Base-by-base conservation (phyloP, 805 yeast genomes). In the Metschnikowia picachoensis region DNA sequence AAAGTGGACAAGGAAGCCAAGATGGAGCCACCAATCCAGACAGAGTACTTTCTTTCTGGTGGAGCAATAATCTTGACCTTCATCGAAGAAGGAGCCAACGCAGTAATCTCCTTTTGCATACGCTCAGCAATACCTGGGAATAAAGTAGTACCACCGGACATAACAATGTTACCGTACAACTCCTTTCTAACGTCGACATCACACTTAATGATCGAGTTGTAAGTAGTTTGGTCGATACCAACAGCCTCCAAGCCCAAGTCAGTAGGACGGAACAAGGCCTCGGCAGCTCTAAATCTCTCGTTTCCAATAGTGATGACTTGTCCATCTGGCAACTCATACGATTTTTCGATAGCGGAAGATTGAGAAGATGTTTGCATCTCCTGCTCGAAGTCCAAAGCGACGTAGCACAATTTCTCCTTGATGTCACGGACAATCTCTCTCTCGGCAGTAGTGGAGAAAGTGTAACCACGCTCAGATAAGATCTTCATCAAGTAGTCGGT, bases 71-170 rank as follows among this genome's bases (percentile, higher is more conserved):
- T 91, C 87, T 94, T 94, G 70, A 94, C 96, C 90, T 94, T 94
- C 97, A 94, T 94, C 53, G 97, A 89, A 62, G 97, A 88, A 76
- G 98, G 98, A 70, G 99, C 99, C 80, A 94, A 85, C 64, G 97
- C 96, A 64, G 97, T 89, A 68, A 94, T 90, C 81, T 94, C 99
- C 88, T 92, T 92, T 83, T 92, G 98, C 96, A 94, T 89, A 83
- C 99, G 92, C 83, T 94, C 98, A 75, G 97, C 97, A 74, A 94
- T 91, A 80, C 99, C 99, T 77, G 97, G 97, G 96, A 90, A 94
- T 98, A 94, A 90, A 63, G 99, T 94, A 66, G 98, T 91, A 87
- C 99, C 99, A 83, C 99, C 99, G 61, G 98, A 91, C 94, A 94
- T 86, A 72, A 94, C 99, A 68, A 94, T 94, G 86, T 94, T 94